phyloP scores from a whole-genome alignment of 805 yeast species.

The Wickerhamomyces hampshirensis region DNA sequence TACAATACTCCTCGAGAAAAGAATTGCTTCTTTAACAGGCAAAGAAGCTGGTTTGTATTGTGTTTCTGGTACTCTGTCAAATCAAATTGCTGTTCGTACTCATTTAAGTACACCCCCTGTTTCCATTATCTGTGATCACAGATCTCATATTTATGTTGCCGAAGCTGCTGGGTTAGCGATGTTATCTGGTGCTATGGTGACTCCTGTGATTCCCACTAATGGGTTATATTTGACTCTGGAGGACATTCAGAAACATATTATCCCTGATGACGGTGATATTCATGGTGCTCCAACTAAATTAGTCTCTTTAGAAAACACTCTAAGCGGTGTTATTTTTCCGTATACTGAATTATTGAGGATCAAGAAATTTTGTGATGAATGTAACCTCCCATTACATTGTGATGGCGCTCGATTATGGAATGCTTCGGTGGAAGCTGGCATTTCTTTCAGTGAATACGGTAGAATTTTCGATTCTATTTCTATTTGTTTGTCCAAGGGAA shows the following conservation, averaged over 20 bases:
- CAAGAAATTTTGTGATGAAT: constrained; percentile 59
- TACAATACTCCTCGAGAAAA: constrained; percentile 58
- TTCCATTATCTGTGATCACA: constrained; percentile 78
- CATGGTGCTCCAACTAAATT: constrained; percentile 87
- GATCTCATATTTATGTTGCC: constrained; percentile 76
- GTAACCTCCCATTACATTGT: constrained; percentile 63
- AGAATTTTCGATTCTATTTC: constrained; percentile 80
- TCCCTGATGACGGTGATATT: constrained; percentile 74
- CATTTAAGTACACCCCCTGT: constrained; percentile 79
- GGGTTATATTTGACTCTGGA: constrained; percentile 75
- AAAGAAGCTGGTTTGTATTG: constrained; percentile 79
- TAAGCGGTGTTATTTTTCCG: constrained; percentile 81
- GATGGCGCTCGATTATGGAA: constrained; percentile 98
- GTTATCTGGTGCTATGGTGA: constrained; percentile 87
- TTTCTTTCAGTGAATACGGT: constrained; percentile 63
- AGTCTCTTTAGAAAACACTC: constrained; percentile 81
- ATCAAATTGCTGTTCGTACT: constrained; percentile 79
- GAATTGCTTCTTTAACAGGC: constrained; percentile 66
- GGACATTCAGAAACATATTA: constrained; percentile 59
- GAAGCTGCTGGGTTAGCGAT: constrained; percentile 94
- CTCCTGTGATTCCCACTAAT: constrained; percentile 73
- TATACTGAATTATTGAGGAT: constrained; percentile 71
- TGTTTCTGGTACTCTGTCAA: constrained; percentile 86
- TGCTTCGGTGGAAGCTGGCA: constrained; percentile 60
- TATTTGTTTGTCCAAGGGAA: constrained; percentile 80